These are phyloP conservation scores for Puccinia brachypodii DNA, from an alignment of 1,284 basidiomycete species.

Conservation along the genomic window DNA sequence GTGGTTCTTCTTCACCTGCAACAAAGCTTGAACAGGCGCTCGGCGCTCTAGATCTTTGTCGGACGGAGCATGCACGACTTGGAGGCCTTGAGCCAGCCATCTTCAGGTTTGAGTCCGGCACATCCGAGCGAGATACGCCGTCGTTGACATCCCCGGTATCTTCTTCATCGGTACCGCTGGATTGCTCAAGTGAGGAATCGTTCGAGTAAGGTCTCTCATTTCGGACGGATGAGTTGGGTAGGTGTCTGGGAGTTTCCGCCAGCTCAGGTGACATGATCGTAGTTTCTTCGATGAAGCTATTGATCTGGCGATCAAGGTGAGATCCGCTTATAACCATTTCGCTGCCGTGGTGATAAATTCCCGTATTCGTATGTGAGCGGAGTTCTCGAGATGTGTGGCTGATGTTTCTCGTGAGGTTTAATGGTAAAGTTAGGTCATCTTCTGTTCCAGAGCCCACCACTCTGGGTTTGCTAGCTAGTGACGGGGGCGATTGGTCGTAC, in stretches of 20 bases:
- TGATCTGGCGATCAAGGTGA: constrained; percentile 32
- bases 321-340: constrained; percentile 34
- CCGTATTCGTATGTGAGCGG: background rate
- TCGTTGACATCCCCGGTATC: constrained; percentile 3
- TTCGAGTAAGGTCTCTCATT: background rate
- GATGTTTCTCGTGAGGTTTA: background rate
- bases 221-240: background rate
- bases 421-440: constrained; percentile 22
- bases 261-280: background rate
- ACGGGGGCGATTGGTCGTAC: background rate
- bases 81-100: constrained; percentile 42
- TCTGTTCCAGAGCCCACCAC: background rate
- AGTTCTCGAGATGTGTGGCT: background rate
- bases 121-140: background rate
- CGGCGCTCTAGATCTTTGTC: constrained; percentile 1
- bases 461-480: background rate
- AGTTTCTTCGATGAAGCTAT: constrained; percentile 30
- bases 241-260: background rate
- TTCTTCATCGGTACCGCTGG: background rate
- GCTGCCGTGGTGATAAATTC: background rate
- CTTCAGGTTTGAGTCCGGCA: constrained; percentile 2
- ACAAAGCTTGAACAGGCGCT: constrained; percentile 24
- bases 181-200: background rate
- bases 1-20: constrained; percentile 14
- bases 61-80: constrained; percentile 13